These are phyloP conservation scores for Cichorium intybus DNA, from an alignment of 140 eudicot genomes.

Conservation along the genomic window DNA sequence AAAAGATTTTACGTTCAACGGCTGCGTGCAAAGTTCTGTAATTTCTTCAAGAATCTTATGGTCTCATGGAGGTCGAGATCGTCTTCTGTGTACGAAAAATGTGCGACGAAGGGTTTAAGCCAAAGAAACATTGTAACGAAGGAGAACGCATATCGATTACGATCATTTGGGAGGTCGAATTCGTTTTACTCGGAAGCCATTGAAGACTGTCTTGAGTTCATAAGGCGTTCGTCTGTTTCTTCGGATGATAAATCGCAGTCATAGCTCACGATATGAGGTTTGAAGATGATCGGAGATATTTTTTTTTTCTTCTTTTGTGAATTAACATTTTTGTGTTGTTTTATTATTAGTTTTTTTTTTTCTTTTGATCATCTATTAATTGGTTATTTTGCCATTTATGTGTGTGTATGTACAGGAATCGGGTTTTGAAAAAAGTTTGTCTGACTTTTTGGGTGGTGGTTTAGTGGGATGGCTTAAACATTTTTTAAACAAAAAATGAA, in stretches of 20 bases:
- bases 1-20: slow-evolving; percentile 49
- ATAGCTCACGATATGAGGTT: slow-evolving; percentile 24
- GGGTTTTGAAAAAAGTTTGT: background rate
- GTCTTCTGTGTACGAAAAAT: slow-evolving; percentile 29
- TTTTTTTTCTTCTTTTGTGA: slow-evolving; percentile 9
- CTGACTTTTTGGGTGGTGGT: slow-evolving; percentile 7
- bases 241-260: slow-evolving; percentile 39
- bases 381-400: background rate
- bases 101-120: slow-evolving; percentile 6
- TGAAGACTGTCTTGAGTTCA: slow-evolving; percentile 96
- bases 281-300: background rate
- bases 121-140: slow-evolving; percentile 20
- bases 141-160: slow-evolving; percentile 32
- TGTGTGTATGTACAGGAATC: background rate
- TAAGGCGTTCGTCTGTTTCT: slow-evolving; percentile 66
- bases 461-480: slow-evolving; percentile 14
- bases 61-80: slow-evolving; percentile 28
- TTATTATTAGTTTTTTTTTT: background rate
- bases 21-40: slow-evolving; percentile 44
- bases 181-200: slow-evolving; percentile 93
- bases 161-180: slow-evolving; percentile 65
- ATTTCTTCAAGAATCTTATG: slow-evolving; percentile 34
- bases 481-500: background rate
- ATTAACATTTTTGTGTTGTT: background rate
- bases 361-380: background rate